Percentiles rank a stretch among this genome's conserved stretches.
Conservation (phyloP, 2,329 filamentous ascomycete species). For the Byssochlamys sp. region DNA sequence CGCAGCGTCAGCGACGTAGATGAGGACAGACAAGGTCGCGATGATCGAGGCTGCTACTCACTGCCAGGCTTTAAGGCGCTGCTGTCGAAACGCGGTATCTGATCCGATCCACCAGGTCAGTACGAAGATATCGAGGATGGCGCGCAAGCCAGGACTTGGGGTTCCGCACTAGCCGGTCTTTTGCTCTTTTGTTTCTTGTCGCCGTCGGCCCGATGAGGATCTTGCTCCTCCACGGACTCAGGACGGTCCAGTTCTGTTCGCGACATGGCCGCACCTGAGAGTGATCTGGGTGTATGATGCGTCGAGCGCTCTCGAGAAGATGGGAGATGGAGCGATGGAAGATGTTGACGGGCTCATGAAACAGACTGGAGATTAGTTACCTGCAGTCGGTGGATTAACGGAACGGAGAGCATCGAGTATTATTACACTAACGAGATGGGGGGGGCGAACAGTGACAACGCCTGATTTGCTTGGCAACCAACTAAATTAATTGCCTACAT, state of each 20-base stretch:
- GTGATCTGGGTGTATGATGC: not conserved
- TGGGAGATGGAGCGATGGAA: not conserved
- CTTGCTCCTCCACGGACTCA: constrained; percentile 37
- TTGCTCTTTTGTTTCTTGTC: constrained; percentile 82
- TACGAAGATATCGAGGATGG: not conserved
- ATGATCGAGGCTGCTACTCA: constrained; percentile 39
- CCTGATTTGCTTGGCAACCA: not conserved
- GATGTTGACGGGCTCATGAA: not conserved
- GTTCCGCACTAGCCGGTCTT: constrained; percentile 69
- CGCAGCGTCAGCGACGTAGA: constrained; percentile 7
- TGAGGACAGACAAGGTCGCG: constrained; percentile 7
- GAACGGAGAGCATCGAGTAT: not conserved
- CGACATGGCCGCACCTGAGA: constrained; percentile 29
- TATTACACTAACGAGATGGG: not conserved
- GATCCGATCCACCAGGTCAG: constrained; percentile 5
- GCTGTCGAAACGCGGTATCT: constrained; percentile 96
- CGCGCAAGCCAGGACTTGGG: constrained; percentile 1
- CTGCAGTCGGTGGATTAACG: not conserved
- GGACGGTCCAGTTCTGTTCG: constrained; percentile 30
- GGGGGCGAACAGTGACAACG: not conserved
- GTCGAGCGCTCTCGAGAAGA: not conserved
- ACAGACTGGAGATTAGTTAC: not conserved
- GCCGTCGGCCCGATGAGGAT: constrained; percentile 29
- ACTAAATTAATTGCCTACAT: not conserved
- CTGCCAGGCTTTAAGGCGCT: constrained; percentile 98